A percentile compares a stretch with the other conserved stretches of the same genome.
These are phyloP conservation scores for Akanthomyces muscarius DNA, from an alignment of 2,329 filamentous ascomycete species.

Conservation along the genomic window DNA sequence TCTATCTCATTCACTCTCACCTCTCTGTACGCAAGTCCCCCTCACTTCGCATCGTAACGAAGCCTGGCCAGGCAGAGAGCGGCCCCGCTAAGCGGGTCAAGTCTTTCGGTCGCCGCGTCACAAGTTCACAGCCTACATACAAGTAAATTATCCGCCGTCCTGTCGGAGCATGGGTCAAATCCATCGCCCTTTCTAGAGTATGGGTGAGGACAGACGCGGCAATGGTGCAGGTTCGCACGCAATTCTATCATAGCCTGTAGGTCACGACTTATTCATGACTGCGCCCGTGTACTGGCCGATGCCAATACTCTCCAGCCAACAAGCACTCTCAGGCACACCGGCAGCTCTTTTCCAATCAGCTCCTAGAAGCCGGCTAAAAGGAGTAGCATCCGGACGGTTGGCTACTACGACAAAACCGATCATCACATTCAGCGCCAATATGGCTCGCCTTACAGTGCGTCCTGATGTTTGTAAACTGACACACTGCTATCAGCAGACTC, in stretches of 20 bases:
- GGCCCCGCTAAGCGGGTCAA: background rate
- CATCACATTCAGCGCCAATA: constrained; percentile 16
- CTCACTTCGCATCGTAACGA: background rate
- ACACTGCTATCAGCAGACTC: constrained; percentile 21
- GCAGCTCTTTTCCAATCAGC: too few species aligned
- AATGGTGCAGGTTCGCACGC: background rate
- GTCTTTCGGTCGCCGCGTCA: background rate
- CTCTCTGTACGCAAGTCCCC: background rate
- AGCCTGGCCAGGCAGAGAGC: background rate
- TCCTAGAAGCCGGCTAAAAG: background rate
- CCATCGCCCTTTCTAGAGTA: too few species aligned
- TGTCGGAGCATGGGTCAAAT: too few species aligned
- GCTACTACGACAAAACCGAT: constrained; percentile 23
- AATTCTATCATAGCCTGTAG: background rate
- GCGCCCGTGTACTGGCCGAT: too few species aligned
- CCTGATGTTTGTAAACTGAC: constrained; percentile 17
- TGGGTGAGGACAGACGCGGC: background rate
- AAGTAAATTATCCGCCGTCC: too few species aligned
- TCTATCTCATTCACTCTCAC: background rate
- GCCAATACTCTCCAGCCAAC: background rate
- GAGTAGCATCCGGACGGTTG: constrained; percentile 14
- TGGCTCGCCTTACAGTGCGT: background rate
- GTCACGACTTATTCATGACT: too few species aligned
- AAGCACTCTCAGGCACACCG: background rate
- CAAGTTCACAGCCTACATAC: background rate